Evolutionary conservation across 208 protist species (phyloP).

Genomic region (Phytomonas francai): DNA sequence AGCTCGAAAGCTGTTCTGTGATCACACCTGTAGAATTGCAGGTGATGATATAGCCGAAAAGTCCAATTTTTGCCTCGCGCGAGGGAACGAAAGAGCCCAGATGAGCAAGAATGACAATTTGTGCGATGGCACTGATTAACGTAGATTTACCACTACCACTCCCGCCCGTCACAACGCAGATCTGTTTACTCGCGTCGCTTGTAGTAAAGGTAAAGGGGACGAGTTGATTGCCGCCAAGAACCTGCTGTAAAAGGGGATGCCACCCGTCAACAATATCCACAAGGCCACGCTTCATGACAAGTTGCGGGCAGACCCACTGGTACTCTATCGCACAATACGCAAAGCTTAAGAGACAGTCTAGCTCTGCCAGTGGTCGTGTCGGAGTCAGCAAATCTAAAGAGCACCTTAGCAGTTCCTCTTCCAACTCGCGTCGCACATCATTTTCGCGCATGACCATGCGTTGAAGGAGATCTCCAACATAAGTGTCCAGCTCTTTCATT

Average conservation of each 20-base stretch:
- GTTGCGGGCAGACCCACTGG: conserved; percentile 46
- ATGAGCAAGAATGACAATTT: conserved; percentile 90
- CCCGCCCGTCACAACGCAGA: conserved; percentile 73
- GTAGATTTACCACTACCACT: conserved; percentile 92
- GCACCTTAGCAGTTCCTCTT: conserved; percentile 47
- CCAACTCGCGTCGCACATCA: conserved; percentile 44
- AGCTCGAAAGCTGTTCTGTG: conserved; percentile 39
- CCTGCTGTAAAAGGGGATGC: conserved; percentile 58
- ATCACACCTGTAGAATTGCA: conserved; percentile 11
- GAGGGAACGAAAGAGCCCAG: conserved; percentile 92
- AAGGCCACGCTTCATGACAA: conserved; percentile 23
- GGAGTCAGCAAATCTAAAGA: conserved; percentile 56
- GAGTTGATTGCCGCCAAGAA: conserved; percentile 25
- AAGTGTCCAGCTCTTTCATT: conserved; percentile 55
- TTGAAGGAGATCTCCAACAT: conserved; percentile 64
- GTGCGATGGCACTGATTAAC: conserved; percentile 87
- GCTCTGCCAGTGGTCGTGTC: conserved; percentile 36
- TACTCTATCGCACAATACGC: conserved; percentile 51
- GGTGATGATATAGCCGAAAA: conserved; percentile 47
- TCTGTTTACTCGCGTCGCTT: conserved; percentile 21
- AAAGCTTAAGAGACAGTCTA: conserved; percentile 76
- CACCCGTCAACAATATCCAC: conserved; percentile 53
- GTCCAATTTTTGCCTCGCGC: conserved; percentile 28
- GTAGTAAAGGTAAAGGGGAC: conserved; percentile 45
- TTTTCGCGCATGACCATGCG: conserved; percentile 54